A percentile compares a stretch with the other conserved stretches of the same genome.
Evolutionary conservation across 805 yeast genomes (phyloP).

Genomic region (Phaffomyces thermotolerans): DNA sequence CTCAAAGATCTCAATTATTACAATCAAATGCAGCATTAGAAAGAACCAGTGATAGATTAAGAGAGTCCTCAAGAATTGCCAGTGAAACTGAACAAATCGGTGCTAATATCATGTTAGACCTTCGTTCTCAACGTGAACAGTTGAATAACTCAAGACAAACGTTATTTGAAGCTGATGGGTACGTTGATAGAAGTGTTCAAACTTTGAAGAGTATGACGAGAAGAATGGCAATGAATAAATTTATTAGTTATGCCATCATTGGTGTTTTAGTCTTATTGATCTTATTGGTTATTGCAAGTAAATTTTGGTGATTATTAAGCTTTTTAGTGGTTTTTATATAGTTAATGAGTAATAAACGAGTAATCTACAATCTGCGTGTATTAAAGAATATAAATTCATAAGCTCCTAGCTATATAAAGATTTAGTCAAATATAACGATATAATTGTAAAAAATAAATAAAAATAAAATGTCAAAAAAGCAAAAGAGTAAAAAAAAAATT

Average conservation of each 20-base stretch:
- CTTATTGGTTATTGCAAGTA: slow-evolving; percentile 74
- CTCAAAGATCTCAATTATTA: slow-evolving; percentile 76
- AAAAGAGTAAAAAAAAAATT: no score
- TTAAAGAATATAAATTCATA: no score
- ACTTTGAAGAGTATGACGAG: slow-evolving; percentile 90
- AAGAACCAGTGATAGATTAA: slow-evolving; percentile 71
- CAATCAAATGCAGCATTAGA: slow-evolving; percentile 75
- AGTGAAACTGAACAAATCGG: slow-evolving; percentile 90
- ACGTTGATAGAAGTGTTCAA: slow-evolving; percentile 82
- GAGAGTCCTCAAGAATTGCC: slow-evolving; percentile 86
- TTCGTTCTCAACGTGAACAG: slow-evolving; percentile 92
- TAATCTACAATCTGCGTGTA: no score
- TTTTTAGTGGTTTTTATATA: no score
- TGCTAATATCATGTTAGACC: slow-evolving; percentile 78
- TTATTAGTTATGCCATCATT: slow-evolving; percentile 86
- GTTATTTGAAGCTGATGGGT: slow-evolving; percentile 81
- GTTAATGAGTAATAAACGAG: neutral
- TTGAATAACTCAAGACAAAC: slow-evolving; percentile 80
- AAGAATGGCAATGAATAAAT: slow-evolving; percentile 83
- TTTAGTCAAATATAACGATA: no score
- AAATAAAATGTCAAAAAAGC: neutral
- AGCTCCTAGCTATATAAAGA: no score
- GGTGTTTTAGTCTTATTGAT: slow-evolving; percentile 79
- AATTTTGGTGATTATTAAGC: slow-evolving; percentile 38
- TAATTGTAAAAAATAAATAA: no score